phyloP scores from a whole-genome alignment of 2,329 filamentous ascomycete species.

The Ascochyta rabiei region DNA sequence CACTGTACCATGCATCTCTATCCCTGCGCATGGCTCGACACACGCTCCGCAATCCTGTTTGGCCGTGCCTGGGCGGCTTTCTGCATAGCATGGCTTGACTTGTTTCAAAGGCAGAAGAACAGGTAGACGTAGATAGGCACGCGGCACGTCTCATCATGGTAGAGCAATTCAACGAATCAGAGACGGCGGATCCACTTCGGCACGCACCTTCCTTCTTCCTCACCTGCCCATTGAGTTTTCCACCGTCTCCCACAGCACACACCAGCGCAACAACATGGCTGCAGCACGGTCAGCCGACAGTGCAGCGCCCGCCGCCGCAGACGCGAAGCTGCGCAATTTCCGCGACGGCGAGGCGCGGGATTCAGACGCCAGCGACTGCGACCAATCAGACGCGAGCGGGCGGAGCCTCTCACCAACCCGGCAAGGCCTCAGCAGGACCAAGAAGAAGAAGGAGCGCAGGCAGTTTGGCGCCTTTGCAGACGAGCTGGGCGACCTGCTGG shows the following conservation, averaged over 20 bases:
- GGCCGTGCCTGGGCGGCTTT: constrained; percentile 24
- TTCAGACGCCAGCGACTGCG: constrained; percentile 28
- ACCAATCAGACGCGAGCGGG: constrained; percentile 33
- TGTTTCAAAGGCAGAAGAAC: constrained; percentile 24
- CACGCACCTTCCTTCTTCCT: constrained; percentile 18
- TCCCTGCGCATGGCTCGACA: constrained; percentile 12
- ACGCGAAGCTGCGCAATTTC: constrained; percentile 17
- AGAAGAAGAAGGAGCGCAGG: constrained; percentile 28
- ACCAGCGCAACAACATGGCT: constrained; percentile 17
- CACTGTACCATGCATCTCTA: constrained; percentile 15
- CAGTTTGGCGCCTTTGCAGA: constrained; percentile 29
- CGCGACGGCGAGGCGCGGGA: constrained; percentile 19
- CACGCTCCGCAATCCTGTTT: constrained; percentile 21
- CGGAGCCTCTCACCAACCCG: constrained; percentile 25
- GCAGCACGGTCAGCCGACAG: constrained; percentile 7
- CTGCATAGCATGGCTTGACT: constrained; percentile 31
- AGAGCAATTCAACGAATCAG: constrained; percentile 29
- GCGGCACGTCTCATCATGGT: constrained; percentile 20
- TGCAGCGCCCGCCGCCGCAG: background rate
- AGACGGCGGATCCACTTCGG: constrained; percentile 26
- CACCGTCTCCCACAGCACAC: background rate
- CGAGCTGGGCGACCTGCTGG: constrained; percentile 25
- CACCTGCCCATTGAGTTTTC: constrained; percentile 12
- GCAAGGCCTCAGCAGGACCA: constrained; percentile 19
- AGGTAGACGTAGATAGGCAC: constrained; percentile 32